Base-by-base conservation (phyloP, 768 basidiomycete genomes). In the Leccinum ochraceum region DNA sequence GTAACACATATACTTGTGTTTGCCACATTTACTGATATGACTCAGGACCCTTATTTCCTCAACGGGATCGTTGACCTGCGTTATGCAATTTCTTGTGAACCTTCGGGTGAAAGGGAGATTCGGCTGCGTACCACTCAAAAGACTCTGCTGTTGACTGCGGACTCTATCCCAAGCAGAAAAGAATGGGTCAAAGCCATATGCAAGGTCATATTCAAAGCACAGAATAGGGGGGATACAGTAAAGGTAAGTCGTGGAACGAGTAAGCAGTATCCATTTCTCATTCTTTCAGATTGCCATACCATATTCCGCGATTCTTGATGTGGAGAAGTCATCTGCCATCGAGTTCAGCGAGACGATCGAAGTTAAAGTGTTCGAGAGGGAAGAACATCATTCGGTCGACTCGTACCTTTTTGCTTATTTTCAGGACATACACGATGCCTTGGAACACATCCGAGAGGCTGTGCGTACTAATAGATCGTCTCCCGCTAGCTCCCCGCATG, bases 291-390 rank as follows among this genome's bases (percentile, higher is more conserved):
- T 99, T 69, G 94, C 95, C 30, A 94, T 99, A 54, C 97, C 96
- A 0, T 94, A 98, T 66, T 88, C 93, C 16, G 85, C 86, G 5
- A 86, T 99, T 61, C 74, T 94, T 53, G 94, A 97, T 65, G 88
- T 98, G 30, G 95, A 96, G 61, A 87, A 86, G 69, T 91, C 92
- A 8, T 82, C 86, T 1, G 90, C 91, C 2, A 88, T 98, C 80
- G 96, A 98, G 70, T 98, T 98, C 69, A 95, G 93, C 63, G 95
- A 97, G 72, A 95, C 95, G 0, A 89, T 99, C 60, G 95, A 98
- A 77, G 83, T 98, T 64, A 94, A 94, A 75, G 93, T 95, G 13
- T 79, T 92, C 56, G 92, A 95, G 75, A 89, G 88, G 65, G 77
- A 78, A 53, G 92, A 91, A 60, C 85, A 87, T 63, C 89, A 87